Base-by-base conservation (phyloP, 106 monocot species). In the Allium cepa region DNA sequence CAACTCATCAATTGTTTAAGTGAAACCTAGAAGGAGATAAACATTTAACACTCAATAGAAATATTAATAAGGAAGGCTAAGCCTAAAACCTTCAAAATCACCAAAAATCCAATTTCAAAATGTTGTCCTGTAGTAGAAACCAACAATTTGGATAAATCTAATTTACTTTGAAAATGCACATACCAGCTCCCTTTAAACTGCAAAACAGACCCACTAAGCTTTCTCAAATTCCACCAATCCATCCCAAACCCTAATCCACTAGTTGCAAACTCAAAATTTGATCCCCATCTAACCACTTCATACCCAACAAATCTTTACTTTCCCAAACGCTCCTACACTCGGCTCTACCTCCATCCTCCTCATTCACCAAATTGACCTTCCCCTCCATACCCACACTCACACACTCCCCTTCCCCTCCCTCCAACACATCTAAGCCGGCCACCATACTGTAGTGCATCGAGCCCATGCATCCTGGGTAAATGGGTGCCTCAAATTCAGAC, bases 361-460 rank as follows among this genome's bases (percentile, higher is more conserved):
- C 66, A 15, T 16, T 65, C n/a, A 90, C 86, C 72, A 92, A 15
- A 63, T 87, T 87, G 27, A 97, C 89, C 72, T 79, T 80, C 27
- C 97, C 97, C 13, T 97, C 97, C 86, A 89, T 86, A 28, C 92
- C 92, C 12, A 76, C 97, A 14, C 74, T 89, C 45, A 92, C 79
- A 64, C 84, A 86, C 60, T 85, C 79, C 69, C 79, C 50, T 64
- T 77, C 50, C 62, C 85, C 87, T 10, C 70, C 80, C 28, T n/a
- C 59, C 72, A 71, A 65, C 53, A 85, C 28, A 60, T 97, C 88
- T 46, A 92, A 62, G 13, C 74, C 76, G 73, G 86, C 59, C 9
- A 89, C 57, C 8, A 73, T 18, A 8, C 86, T 88, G 14, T 68
- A n/a, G 62, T 84, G 86, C 17, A 88, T 67, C 70, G 53, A 68